Percentiles rank a stretch among this genome's conserved stretches.
These are phyloP conservation scores for Cladosporium sp. DNA, from an alignment of 2,329 filamentous ascomycete species.

Conservation along the genomic window DNA sequence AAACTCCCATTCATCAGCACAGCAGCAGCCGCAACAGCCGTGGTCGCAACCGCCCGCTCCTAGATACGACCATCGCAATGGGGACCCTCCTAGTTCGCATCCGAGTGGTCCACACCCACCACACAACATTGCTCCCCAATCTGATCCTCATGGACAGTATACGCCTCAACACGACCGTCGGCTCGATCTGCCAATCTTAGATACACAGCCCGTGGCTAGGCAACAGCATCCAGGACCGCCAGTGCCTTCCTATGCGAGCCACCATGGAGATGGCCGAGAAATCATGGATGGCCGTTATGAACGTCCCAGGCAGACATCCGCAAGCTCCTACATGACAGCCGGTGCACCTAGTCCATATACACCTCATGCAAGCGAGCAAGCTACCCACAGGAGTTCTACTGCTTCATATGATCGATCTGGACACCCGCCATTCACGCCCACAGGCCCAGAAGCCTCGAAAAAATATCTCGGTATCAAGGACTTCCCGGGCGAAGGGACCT, in stretches of 20 bases:
- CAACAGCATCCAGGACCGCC: conserved; percentile 15
- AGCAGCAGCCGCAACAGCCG: conserved; percentile 13
- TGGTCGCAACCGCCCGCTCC: conserved; percentile 15
- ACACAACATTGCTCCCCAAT: conserved; percentile 16
- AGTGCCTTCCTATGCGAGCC: conserved; percentile 22
- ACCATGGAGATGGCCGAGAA: conserved; percentile 20
- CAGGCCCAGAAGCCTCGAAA: conserved; percentile 23
- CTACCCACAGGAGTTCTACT: conserved; percentile 18
- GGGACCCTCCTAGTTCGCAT: conserved; percentile 6
- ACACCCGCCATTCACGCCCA: conserved; percentile 16
- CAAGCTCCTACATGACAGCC: conserved; percentile 22
- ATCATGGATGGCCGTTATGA: conserved; percentile 20
- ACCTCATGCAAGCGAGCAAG: conserved; percentile 18
- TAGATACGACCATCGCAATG: conserved; percentile 6
- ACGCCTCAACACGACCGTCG: conserved; percentile 16
- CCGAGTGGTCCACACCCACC: conserved; percentile 23
- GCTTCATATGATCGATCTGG: conserved; percentile 17
- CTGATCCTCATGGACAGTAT: conserved; percentile 17
- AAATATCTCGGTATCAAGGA: conserved; percentile 32
- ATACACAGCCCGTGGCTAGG: conserved; percentile 25
- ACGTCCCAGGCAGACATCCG: conserved; percentile 19
- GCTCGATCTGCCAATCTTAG: conserved; percentile 27
- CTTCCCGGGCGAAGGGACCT: conserved; percentile 25
- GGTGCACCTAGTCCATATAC: conserved; percentile 25
- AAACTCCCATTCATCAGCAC: conserved; percentile 14